Evolutionary conservation across 1,284 basidiomycete species (phyloP).

Genomic region (Ceratobasidium papillatum): DNA sequence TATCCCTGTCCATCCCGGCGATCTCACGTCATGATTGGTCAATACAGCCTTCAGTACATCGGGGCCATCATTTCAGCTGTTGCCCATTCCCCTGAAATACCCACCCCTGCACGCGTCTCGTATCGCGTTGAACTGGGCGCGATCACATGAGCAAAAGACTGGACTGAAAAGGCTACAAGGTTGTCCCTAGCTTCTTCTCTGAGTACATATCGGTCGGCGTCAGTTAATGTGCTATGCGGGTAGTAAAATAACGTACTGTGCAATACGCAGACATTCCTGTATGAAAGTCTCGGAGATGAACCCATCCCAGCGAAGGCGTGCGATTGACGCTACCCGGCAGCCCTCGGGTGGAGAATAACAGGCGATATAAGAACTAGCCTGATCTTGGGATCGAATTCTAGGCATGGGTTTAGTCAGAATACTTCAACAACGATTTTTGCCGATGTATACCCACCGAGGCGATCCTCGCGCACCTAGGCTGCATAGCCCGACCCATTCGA

Average conservation of each 20-base stretch:
- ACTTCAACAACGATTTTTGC: neutral
- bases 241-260: neutral
- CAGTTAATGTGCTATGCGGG: neutral
- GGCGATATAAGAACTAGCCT: constrained; percentile 16
- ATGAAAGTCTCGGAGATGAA: constrained; percentile 5
- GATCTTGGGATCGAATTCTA: neutral
- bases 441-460: neutral
- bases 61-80: constrained; percentile 8
- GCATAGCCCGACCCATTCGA: constrained; percentile 29
- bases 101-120: constrained; percentile 27
- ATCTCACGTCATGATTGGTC: constrained; percentile 11
- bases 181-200: neutral
- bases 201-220: neutral
- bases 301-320: constrained; percentile 15
- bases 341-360: constrained; percentile 22
- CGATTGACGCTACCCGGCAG: neutral
- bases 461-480: constrained; percentile 5
- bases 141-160: constrained; percentile 6
- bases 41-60: neutral
- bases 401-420: neutral
- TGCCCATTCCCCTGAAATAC: constrained; percentile 8
- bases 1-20: constrained; percentile 4
- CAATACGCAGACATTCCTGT: neutral
- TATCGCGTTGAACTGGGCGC: neutral
- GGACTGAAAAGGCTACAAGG: constrained; percentile 10